phyloP scores from a whole-genome alignment of 768 basidiomycete genomes.

The Russula sp. region DNA sequence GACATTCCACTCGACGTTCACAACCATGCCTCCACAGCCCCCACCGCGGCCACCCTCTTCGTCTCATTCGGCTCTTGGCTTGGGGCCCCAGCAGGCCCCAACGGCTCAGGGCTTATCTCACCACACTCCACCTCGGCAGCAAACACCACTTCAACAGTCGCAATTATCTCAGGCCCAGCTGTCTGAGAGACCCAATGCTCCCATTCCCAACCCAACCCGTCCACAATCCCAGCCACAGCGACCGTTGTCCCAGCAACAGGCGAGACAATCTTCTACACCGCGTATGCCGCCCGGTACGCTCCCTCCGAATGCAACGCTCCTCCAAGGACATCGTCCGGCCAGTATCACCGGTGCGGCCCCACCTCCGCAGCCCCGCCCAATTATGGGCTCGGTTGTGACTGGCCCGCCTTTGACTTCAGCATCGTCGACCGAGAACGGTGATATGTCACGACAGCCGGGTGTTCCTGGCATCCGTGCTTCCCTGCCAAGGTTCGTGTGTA shows the following conservation, averaged over 20 bases:
- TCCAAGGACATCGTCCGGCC: constrained; percentile 30
- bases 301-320: constrained; percentile 33
- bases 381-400: background rate
- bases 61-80: constrained; percentile 35
- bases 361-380: constrained; percentile 22
- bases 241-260: constrained; percentile 44
- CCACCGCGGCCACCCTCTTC: constrained; percentile 38
- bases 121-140: constrained; percentile 25
- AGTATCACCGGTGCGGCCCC: constrained; percentile 23
- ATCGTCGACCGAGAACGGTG: constrained; percentile 23
- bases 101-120: constrained; percentile 20
- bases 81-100: constrained; percentile 15
- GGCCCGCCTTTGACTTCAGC: constrained; percentile 22
- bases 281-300: constrained; percentile 41
- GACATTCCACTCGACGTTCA: constrained; percentile 38
- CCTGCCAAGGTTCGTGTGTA: constrained; percentile 18
- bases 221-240: constrained; percentile 32
- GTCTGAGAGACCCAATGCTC: constrained; percentile 9
- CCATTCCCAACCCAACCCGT: constrained; percentile 33
- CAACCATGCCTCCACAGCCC: constrained; percentile 36
- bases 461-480: constrained; percentile 16
- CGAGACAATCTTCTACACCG: constrained; percentile 50
- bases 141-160: constrained; percentile 27
- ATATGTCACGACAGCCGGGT: constrained; percentile 20
- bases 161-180: constrained; percentile 27